A percentile compares a stretch with the other conserved stretches of the same genome.
phyloP scores from a whole-genome alignment of 1,284 basidiomycete genomes.

The Exsudoporus floridanus region DNA sequence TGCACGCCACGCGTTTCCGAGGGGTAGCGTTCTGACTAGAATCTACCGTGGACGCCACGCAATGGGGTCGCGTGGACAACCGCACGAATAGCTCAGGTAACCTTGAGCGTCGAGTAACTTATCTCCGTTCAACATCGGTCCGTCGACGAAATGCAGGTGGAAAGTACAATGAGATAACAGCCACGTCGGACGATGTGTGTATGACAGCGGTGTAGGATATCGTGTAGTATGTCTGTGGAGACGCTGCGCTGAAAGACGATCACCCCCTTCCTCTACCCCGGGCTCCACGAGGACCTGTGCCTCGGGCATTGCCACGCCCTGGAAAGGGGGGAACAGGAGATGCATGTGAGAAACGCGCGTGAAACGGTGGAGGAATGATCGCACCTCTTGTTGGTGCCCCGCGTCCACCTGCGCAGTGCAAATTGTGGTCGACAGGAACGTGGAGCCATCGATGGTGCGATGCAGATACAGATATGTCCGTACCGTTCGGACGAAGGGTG shows the following conservation, averaged over 20 bases:
- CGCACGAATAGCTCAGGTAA: background rate
- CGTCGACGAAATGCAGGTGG: background rate
- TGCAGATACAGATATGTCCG: no score
- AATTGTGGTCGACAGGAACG: background rate
- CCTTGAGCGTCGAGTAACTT: background rate
- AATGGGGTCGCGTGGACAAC: background rate
- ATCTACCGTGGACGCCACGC: background rate
- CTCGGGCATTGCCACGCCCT: constrained; percentile 33
- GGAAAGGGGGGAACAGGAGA: background rate
- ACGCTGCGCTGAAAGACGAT: constrained; percentile 3
- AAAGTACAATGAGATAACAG: constrained; percentile 4
- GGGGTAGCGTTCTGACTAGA: constrained; percentile 1
- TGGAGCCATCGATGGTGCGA: background rate
- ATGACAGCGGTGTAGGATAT: constrained; percentile 14
- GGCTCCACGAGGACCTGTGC: constrained; percentile 29
- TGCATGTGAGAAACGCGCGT: background rate
- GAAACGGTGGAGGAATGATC: background rate
- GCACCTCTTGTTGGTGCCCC: constrained; percentile 44
- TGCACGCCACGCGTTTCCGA: constrained; percentile 3
- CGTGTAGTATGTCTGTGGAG: background rate
- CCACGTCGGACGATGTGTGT: background rate
- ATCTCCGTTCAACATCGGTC: background rate
- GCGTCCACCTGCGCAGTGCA: constrained; percentile 38
- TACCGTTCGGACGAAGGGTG: background rate
- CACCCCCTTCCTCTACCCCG: constrained; percentile 37